Conservation (phyloP, 345 rosid species). For the Linum usitatissimum region DNA sequence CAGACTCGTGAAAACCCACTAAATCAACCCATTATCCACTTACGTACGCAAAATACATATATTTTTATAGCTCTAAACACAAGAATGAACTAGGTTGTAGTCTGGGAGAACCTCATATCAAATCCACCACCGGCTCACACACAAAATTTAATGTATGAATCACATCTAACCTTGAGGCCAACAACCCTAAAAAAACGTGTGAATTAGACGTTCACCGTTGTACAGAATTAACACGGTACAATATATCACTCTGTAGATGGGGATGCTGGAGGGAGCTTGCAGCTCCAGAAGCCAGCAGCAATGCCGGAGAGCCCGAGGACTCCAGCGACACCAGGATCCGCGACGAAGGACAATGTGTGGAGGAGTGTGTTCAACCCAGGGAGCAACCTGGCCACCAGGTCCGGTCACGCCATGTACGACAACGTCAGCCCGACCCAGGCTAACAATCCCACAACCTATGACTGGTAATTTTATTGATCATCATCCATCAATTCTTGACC, state of each 20-base stretch:
- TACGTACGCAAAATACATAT: too few relatives aligned
- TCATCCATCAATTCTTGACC: neutral
- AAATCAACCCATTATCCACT: too few relatives aligned
- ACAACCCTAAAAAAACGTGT: neutral
- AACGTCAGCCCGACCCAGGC: slow-evolving; percentile 29
- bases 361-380: slow-evolving; percentile 95
- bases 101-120: too few relatives aligned
- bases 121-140: too few relatives aligned
- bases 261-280: slow-evolving; percentile 34
- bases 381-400: slow-evolving; percentile 71
- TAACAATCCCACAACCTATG: slow-evolving; percentile 84
- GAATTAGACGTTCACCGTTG: neutral
- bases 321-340: slow-evolving; percentile 50
- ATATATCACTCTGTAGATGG: slow-evolving; percentile 12
- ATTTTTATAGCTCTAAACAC: too few relatives aligned
- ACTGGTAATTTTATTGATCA: slow-evolving; percentile 42
- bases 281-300: slow-evolving; percentile 42
- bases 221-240: neutral
- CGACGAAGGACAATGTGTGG: slow-evolving; percentile 83
- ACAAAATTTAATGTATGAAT: too few relatives aligned
- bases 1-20: too few relatives aligned
- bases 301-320: slow-evolving; percentile 57
- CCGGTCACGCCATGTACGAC: slow-evolving; percentile 44
- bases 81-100: too few relatives aligned
- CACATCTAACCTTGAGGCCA: neutral